Percentiles rank a stretch among this genome's conserved stretches.
Conservation (phyloP, 768 basidiomycete species). For the Suillus subaureus region DNA sequence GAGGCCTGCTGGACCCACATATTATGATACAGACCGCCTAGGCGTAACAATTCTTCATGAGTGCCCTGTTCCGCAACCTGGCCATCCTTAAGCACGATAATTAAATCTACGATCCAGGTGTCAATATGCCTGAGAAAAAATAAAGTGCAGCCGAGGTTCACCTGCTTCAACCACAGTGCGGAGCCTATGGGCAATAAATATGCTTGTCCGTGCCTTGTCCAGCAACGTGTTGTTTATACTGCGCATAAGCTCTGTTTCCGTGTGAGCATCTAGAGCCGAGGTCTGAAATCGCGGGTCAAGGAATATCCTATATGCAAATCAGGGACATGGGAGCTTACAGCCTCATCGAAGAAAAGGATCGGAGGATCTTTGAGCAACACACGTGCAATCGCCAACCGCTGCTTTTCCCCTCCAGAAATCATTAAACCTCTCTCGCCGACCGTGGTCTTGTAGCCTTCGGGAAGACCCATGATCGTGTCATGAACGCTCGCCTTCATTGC, state of each 20-base stretch:
- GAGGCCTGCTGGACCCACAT: constrained; percentile 83
- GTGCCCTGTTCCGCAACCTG: constrained; percentile 91
- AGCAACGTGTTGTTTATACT: constrained; percentile 84
- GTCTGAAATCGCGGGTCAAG: constrained; percentile 54
- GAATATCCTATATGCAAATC: constrained; percentile 10
- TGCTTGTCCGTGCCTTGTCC: constrained; percentile 83
- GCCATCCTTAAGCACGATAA: constrained; percentile 93
- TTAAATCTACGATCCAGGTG: constrained; percentile 59
- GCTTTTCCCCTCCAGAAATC: constrained; percentile 99
- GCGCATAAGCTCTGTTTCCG: constrained; percentile 92
- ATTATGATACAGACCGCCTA: constrained; percentile 69
- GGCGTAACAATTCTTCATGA: constrained; percentile 80
- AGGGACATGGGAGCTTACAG: constrained; percentile 55
- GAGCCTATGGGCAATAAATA: constrained; percentile 95
- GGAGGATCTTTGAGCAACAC: constrained; percentile 93
- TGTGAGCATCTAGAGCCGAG: constrained; percentile 92
- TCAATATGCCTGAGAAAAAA: not conserved
- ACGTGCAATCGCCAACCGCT: constrained; percentile 91
- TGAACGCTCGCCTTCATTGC: constrained; percentile 88
- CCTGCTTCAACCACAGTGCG: constrained; percentile 92
- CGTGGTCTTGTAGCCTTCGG: constrained; percentile 85
- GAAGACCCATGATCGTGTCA: constrained; percentile 73
- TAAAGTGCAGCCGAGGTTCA: constrained; percentile 31
- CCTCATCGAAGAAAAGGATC: constrained; percentile 98
- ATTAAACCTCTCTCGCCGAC: constrained; percentile 97